Base-by-base conservation (phyloP, 306 rosid species). In the Begonia masoniana region DNA sequence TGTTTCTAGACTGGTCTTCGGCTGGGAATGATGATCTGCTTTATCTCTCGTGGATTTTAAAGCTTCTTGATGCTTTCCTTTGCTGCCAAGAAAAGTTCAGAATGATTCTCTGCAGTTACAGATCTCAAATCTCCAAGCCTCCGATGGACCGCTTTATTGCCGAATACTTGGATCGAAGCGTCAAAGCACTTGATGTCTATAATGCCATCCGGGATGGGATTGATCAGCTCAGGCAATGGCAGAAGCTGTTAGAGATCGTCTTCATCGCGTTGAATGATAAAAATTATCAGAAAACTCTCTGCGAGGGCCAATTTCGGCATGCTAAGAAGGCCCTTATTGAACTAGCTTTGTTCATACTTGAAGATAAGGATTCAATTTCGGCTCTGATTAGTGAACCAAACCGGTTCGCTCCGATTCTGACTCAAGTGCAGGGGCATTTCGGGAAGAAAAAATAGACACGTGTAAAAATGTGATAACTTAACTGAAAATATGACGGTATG, bases 151-250 rank as follows among this genome's bases (percentile, higher is more conserved):
- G 91, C n/a, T 24, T 85, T 71, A 74, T 85, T 1, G 31, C 70
- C n/a, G 97, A 85, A 4, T 82, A 80, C 52, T 80, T 80, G 11
- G 95, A 82, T 15, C 67, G 97, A 50, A 80, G 82, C 63, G 78
- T 85, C 51, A 89, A 89, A 65, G 91, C 94, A 2, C 71, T 89
- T 5, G 97, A 89, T 58, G 83, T 89, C 7, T 89, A 95, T 56
- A 85, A 89, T 55, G 95, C 94, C 5, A 56, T 85, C 31, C 77
- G 97, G 16, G 95, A 89, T 58, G 97, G 97, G 48, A 65, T 85
- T 55, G 95, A 89, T 50, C 85, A 78, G 74, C 66, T 89, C 68
- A 59, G 85, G 47, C 94, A 82, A 51, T 89, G 94, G 94, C 77
- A 78, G 68, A 85, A 71, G 71, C 73, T 73, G 1, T 47, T 85